A percentile compares a stretch with the other conserved stretches of the same genome.
phyloP scores from a whole-genome alignment of 495 filamentous ascomycete species.

The Astrothelium macrocarpum region DNA sequence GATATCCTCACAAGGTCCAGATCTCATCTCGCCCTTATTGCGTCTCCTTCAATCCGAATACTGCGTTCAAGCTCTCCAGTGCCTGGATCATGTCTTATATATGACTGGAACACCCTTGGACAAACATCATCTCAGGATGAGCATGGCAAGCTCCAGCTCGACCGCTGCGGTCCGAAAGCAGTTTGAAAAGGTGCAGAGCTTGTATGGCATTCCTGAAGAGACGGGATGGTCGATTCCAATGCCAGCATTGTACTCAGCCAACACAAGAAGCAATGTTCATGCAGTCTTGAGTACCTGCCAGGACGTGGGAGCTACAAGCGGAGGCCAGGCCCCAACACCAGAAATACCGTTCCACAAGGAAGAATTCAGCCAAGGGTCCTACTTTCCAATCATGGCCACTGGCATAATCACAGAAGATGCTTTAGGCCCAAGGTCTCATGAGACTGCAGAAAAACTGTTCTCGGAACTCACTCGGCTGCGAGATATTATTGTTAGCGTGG shows the following conservation, averaged over 20 bases:
- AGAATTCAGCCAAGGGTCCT: conserved; percentile 69
- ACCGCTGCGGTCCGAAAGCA: conserved; percentile 73
- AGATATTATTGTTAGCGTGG: neutral
- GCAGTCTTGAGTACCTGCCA: conserved; percentile 89
- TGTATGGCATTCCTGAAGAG: conserved; percentile 94
- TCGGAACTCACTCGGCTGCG: conserved; percentile 48
- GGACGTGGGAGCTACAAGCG: conserved; percentile 44
- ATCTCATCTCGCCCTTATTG: conserved; percentile 87
- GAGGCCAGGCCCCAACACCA: conserved; percentile 57
- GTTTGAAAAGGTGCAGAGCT: conserved; percentile 83
- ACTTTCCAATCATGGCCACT: conserved; percentile 66
- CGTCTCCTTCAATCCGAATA: conserved; percentile 87
- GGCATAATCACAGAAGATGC: conserved; percentile 85
- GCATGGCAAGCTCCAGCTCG: conserved; percentile 76
- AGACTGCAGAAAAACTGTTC: conserved; percentile 75
- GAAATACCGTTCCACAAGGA: conserved; percentile 89
- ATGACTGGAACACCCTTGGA: conserved; percentile 91
- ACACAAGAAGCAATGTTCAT: conserved; percentile 85
- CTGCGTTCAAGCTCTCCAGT: conserved; percentile 80
- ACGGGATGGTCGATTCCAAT: conserved; percentile 95
- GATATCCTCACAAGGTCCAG: conserved; percentile 82
- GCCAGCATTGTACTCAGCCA: conserved; percentile 75
- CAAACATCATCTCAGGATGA: conserved; percentile 90
- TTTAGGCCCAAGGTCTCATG: neutral
- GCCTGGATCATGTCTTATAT: conserved; percentile 88